A percentile compares a stretch with the other conserved stretches of the same genome.
These are phyloP conservation scores for Citeromyces matritensis DNA, from an alignment of 805 yeast genomes.

Conservation along the genomic window DNA sequence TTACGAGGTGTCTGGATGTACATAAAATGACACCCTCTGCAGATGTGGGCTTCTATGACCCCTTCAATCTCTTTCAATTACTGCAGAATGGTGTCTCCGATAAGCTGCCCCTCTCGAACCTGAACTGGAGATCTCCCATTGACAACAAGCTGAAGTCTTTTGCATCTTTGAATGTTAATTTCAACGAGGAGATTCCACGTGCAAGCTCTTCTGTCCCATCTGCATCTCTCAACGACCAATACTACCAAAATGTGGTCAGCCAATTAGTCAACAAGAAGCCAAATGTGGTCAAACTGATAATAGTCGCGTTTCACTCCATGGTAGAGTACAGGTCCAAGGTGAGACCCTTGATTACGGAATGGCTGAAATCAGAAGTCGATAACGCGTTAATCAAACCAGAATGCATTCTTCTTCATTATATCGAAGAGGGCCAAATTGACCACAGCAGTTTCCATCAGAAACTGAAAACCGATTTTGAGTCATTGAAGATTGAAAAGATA, in stretches of 20 bases:
- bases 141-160: constrained; percentile 48
- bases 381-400: constrained; percentile 30
- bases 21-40: constrained; percentile 2
- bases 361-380: constrained; percentile 39
- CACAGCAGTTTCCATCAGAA: constrained; percentile 15
- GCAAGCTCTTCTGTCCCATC: constrained; percentile 1
- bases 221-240: constrained; percentile 4
- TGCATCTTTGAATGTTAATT: constrained; percentile 34
- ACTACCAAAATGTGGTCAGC: constrained; percentile 1
- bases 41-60: constrained; percentile 56
- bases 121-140: constrained; percentile 50
- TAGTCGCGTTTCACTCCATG: constrained; percentile 46
- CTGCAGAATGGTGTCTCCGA: too few relatives aligned
- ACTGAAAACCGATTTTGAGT: constrained; percentile 13
- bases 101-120: constrained; percentile 40
- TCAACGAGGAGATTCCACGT: constrained; percentile 42
- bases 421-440: constrained; percentile 9
- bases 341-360: constrained; percentile 68
- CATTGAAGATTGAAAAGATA: too few relatives aligned
- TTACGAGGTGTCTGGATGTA: not conserved
- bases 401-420: constrained; percentile 43
- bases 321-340: constrained; percentile 71
- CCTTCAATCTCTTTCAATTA: constrained; percentile 40
- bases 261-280: constrained; percentile 3
- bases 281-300: constrained; percentile 47